These are phyloP conservation scores for Albatrellus sp. DNA, from an alignment of 1,284 basidiomycete species.

Conservation along the genomic window DNA sequence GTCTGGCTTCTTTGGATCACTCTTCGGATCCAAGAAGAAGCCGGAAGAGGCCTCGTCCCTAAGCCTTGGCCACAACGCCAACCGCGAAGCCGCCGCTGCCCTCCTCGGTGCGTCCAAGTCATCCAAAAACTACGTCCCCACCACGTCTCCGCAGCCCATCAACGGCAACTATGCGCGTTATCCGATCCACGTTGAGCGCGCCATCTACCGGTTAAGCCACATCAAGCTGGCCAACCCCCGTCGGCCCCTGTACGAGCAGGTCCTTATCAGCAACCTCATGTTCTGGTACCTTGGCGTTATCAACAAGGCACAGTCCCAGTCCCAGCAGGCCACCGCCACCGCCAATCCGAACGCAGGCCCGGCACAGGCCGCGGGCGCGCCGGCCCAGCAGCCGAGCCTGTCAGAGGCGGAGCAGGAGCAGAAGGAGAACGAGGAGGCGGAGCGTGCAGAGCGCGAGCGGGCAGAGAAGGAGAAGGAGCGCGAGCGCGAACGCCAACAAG, in stretches of 20 bases:
- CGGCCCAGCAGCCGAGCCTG: slow-evolving; percentile 23
- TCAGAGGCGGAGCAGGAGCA: slow-evolving; percentile 21
- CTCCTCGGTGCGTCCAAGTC: slow-evolving; percentile 74
- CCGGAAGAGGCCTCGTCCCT: slow-evolving; percentile 55
- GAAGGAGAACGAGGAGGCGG: slow-evolving; percentile 31
- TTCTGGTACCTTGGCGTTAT: slow-evolving; percentile 99
- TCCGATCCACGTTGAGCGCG: slow-evolving; percentile 96
- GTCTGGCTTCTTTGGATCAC: slow-evolving; percentile 73
- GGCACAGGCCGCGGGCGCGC: slow-evolving; percentile 5
- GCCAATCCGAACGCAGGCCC: slow-evolving; percentile 5
- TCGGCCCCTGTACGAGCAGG: slow-evolving; percentile 93
- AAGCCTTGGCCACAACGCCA: slow-evolving; percentile 37
- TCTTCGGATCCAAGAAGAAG: slow-evolving; percentile 78
- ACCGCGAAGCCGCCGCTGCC: slow-evolving; percentile 72
- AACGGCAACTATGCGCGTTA: slow-evolving; percentile 57
- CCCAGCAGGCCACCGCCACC: slow-evolving; percentile 18
- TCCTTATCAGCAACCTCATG: slow-evolving; percentile 98
- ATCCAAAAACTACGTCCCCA: slow-evolving; percentile 48
- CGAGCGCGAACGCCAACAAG: slow-evolving; percentile 29
- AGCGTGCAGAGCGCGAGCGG: slow-evolving; percentile 32
- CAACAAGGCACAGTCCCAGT: slow-evolving; percentile 52
- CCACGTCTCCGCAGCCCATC: slow-evolving; percentile 50
- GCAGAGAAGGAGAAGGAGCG: slow-evolving; percentile 22
- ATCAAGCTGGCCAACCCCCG: slow-evolving; percentile 98
- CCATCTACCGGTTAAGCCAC: slow-evolving; percentile 93